Conservation (phyloP, 2,329 filamentous ascomycete genomes). For the Fusarium lyarnte region DNA sequence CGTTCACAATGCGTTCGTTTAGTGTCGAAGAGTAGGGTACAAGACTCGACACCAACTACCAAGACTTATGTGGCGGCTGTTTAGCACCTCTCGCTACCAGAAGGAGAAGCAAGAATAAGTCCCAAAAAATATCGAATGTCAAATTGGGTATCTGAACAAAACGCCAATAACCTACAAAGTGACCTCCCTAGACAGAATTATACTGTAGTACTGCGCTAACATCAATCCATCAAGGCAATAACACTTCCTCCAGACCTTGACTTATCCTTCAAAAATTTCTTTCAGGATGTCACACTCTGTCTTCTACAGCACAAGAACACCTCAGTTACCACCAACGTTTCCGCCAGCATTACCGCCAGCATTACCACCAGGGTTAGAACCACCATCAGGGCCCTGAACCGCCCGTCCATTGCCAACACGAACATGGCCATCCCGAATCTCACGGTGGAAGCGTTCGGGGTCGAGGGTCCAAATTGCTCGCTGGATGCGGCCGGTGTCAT, state of each 20-base stretch:
- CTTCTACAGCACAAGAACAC: too few species aligned
- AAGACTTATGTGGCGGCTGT: too few species aligned
- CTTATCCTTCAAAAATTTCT: fast-evolving
- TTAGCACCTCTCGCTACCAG: too few species aligned
- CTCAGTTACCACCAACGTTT: neutral
- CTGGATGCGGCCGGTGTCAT: neutral
- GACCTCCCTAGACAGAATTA: neutral
- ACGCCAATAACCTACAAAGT: neutral
- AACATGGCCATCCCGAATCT: neutral
- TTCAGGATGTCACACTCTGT: fast-evolving
- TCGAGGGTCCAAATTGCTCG: neutral
- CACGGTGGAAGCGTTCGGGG: neutral
- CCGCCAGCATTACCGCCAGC: too few species aligned
- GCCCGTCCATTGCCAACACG: fast-evolving
- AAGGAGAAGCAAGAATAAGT: too few species aligned
- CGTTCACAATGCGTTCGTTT: too few species aligned
- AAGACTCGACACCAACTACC: too few species aligned
- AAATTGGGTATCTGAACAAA: neutral
- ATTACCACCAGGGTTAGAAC: neutral
- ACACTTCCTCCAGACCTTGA: neutral
- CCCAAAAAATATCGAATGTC: too few species aligned
- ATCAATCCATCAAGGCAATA: too few species aligned
- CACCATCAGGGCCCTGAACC: fast-evolving
- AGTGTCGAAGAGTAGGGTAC: too few species aligned
- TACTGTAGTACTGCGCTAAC: neutral